These are phyloP conservation scores for Fraxinus nigra DNA, from an alignment of 305 asterid species.

Conservation along the genomic window DNA sequence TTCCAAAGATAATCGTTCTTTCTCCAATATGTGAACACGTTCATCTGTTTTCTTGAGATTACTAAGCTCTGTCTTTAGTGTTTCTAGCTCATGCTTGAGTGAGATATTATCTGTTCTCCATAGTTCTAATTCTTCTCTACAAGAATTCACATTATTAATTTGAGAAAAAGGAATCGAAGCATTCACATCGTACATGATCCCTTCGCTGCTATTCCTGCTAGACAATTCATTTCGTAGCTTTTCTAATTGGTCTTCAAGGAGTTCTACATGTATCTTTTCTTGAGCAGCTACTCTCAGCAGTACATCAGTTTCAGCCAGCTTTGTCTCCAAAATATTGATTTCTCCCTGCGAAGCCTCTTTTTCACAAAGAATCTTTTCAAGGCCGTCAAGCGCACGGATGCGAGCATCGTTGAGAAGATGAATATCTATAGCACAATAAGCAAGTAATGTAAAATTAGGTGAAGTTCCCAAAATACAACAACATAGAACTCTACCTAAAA, in stretches of 20 bases:
- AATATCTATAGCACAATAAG: conserved; percentile 50
- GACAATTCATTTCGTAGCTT: conserved; percentile 55
- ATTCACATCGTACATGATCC: conserved; percentile 32
- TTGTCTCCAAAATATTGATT: conserved; percentile 61
- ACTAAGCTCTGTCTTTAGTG: conserved; percentile 56
- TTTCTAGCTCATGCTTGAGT: conserved; percentile 63
- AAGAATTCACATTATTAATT: conserved; percentile 29
- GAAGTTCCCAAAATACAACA: conserved; percentile 17
- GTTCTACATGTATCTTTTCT: conserved; percentile 67
- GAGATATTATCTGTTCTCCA: conserved; percentile 64
- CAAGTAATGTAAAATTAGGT: conserved; percentile 1
- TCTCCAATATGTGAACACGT: conserved; percentile 62
- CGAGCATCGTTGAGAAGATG: conserved; percentile 89
- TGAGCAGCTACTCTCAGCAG: conserved; percentile 77
- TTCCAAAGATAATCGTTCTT: conserved; percentile 58
- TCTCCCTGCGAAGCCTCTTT: conserved; percentile 83
- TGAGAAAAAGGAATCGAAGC: conserved; percentile 38
- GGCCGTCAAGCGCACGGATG: conserved; percentile 65
- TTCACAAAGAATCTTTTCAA: conserved; percentile 58
- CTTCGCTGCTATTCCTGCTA: conserved; percentile 41
- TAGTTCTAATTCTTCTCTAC: conserved; percentile 55
- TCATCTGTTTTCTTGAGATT: conserved; percentile 59
- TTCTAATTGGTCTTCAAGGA: conserved; percentile 70
- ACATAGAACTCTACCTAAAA: conserved; percentile 11
- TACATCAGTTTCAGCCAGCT: conserved; percentile 54